Conservation (phyloP, 345 rosid species). For the Bretschneidera sinensis region DNA sequence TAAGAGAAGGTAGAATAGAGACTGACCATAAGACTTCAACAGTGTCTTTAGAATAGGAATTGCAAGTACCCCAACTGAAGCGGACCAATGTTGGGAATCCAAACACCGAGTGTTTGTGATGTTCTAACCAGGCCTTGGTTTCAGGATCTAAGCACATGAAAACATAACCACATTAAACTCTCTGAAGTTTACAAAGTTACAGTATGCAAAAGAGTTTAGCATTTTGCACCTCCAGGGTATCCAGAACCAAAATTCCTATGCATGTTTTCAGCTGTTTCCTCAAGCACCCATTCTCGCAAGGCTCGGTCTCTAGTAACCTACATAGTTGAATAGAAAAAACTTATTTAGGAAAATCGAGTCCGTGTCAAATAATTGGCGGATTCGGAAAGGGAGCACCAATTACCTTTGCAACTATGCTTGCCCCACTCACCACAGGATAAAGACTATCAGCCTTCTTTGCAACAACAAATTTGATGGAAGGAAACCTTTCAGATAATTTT, state of each 20-base stretch:
- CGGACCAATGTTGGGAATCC: constrained; percentile 90
- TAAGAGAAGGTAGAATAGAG: constrained; percentile 8
- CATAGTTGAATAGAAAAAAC: constrained; percentile 13
- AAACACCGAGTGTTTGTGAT: constrained; percentile 72
- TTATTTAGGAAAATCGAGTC: neutral
- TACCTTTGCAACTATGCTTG: constrained; percentile 99
- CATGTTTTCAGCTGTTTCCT: constrained; percentile 72
- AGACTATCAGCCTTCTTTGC: constrained; percentile 97
- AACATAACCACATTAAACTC: constrained; percentile 17
- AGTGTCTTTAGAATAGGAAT: constrained; percentile 47
- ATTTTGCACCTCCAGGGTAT: constrained; percentile 80
- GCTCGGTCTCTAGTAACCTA: constrained; percentile 95
- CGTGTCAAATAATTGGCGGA: neutral
- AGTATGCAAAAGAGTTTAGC: neutral
- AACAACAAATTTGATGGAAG: constrained; percentile 78
- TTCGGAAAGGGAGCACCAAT: constrained; percentile 3
- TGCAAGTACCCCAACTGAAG: constrained; percentile 98
- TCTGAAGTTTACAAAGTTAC: neutral
- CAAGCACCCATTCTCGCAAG: constrained; percentile 71
- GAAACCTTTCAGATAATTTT: constrained; percentile 76
- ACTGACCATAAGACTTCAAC: constrained; percentile 78
- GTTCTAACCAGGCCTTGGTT: constrained; percentile 80
- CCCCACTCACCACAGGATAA: constrained; percentile 92
- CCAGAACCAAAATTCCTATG: constrained; percentile 86
- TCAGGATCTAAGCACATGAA: constrained; percentile 56